Evolutionary conservation across 2,329 filamentous ascomycete genomes (phyloP).

Genomic region (Talaromyces sp.): DNA sequence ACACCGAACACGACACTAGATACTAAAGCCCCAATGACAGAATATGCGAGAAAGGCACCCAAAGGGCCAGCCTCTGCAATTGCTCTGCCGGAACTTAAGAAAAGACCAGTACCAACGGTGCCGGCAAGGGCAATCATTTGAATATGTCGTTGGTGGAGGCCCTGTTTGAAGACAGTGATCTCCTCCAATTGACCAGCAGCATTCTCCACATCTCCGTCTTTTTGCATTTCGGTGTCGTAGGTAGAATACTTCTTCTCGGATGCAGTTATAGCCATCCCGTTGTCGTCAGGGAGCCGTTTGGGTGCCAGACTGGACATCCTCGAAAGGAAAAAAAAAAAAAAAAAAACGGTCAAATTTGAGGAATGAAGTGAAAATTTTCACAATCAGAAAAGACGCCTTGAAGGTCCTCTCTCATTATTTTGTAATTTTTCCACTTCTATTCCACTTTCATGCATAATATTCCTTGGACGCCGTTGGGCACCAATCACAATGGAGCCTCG

Average conservation of each 20-base stretch:
- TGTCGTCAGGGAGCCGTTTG: not conserved
- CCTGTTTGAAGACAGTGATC: slow-evolving; percentile 24
- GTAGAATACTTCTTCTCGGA: slow-evolving; percentile 8
- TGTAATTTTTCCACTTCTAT: not conserved
- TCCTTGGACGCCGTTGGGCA: slow-evolving; percentile 4
- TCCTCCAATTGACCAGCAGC: slow-evolving; percentile 25
- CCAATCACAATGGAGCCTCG: slow-evolving; percentile 9
- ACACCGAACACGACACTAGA: slow-evolving; percentile 38
- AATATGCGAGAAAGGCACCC: slow-evolving; percentile 41
- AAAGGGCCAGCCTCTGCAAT: slow-evolving; percentile 37
- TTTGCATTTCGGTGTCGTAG: slow-evolving; percentile 14
- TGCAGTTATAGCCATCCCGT: slow-evolving; percentile 6
- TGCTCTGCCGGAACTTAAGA: slow-evolving; percentile 39
- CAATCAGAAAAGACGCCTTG: not conserved
- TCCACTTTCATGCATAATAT: slow-evolving; percentile 7
- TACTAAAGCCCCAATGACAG: slow-evolving; percentile 39
- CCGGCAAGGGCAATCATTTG: slow-evolving; percentile 44
- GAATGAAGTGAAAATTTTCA: not conserved
- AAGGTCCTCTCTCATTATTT: not conserved
- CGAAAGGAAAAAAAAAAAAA: too few relatives aligned
- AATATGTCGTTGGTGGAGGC: slow-evolving; percentile 37
- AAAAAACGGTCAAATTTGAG: too few relatives aligned
- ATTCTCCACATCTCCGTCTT: slow-evolving; percentile 21
- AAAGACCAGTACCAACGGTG: slow-evolving; percentile 42
- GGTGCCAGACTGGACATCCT: not conserved